phyloP scores from a whole-genome alignment of 2,329 filamentous ascomycete species.

The Xylaria sp. region DNA sequence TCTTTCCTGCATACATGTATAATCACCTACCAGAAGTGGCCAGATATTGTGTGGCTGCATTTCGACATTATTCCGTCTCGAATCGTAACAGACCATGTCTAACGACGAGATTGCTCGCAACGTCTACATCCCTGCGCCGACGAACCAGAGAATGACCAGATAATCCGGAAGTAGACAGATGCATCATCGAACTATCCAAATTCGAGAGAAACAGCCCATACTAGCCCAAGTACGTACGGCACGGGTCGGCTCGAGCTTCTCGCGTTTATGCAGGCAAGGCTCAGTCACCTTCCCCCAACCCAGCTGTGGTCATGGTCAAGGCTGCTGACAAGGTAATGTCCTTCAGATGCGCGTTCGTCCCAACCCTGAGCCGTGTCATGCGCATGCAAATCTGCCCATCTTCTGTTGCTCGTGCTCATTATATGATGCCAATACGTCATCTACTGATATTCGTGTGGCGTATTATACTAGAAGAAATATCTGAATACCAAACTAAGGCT shows the following conservation, averaged over 20 bases:
- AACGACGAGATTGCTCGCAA: neutral
- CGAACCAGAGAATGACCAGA: neutral
- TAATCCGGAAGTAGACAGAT: slow-evolving; percentile 4
- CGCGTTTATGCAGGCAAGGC: slow-evolving; percentile 17
- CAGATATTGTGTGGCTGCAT: neutral
- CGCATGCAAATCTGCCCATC: slow-evolving; percentile 4
- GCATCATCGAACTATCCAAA: neutral
- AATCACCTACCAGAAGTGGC: neutral
- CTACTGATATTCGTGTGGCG: too few species aligned
- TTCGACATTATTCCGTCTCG: neutral
- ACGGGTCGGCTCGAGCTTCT: slow-evolving; percentile 21
- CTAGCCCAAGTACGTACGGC: too few species aligned
- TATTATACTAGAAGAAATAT: too few species aligned
- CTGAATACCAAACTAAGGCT: too few species aligned
- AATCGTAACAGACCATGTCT: neutral
- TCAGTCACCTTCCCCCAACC: slow-evolving; percentile 17
- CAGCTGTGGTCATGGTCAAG: slow-evolving; percentile 13
- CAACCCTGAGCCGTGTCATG: neutral
- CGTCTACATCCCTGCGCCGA: neutral
- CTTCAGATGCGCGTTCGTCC: too few species aligned
- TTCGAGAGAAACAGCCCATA: neutral
- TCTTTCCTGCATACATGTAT: neutral
- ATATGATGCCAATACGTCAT: too few species aligned
- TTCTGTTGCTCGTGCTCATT: neutral
- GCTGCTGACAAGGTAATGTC: slow-evolving; percentile 7